phyloP scores from a whole-genome alignment of 768 basidiomycete genomes.

The Phaffia tasmanica region DNA sequence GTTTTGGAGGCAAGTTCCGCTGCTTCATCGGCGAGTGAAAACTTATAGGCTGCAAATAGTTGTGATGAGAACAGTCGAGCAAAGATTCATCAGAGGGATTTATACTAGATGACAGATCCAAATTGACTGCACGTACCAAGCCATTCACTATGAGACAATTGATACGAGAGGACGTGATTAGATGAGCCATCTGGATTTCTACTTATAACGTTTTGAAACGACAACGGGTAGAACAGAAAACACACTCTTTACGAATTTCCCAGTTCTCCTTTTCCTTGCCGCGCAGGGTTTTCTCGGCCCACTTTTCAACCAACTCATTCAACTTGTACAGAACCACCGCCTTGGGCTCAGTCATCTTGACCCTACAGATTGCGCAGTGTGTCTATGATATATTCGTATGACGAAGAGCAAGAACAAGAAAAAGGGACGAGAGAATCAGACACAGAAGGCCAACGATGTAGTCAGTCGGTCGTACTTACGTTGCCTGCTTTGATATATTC shows the following conservation, averaged over 20 bases:
- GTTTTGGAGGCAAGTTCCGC: not conserved
- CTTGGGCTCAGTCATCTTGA: not conserved
- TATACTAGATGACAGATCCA: no score
- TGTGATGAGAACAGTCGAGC: not conserved
- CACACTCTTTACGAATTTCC: conserved; percentile 4
- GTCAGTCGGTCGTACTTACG: not conserved
- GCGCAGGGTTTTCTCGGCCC: conserved; percentile 4
- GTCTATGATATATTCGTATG: not conserved
- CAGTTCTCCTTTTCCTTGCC: conserved; percentile 11
- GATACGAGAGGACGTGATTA: no score
- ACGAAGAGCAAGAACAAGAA: not conserved
- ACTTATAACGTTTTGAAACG: no score
- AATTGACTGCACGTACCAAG: not conserved
- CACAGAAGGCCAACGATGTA: not conserved
- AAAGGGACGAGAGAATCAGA: not conserved
- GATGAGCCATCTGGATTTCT: no score
- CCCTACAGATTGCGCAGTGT: conserved; percentile 3
- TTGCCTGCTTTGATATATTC: conserved; percentile 7
- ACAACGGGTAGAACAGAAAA: no score
- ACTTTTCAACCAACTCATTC: not conserved
- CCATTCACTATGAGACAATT: not conserved
- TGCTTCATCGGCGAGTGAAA: conserved; percentile 10
- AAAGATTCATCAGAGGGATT: no score
- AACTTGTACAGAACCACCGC: not conserved
- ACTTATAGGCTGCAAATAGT: conserved; percentile 6